Base-by-base conservation (phyloP, 2,329 filamentous ascomycete species). In the Trichothecium roseum region DNA sequence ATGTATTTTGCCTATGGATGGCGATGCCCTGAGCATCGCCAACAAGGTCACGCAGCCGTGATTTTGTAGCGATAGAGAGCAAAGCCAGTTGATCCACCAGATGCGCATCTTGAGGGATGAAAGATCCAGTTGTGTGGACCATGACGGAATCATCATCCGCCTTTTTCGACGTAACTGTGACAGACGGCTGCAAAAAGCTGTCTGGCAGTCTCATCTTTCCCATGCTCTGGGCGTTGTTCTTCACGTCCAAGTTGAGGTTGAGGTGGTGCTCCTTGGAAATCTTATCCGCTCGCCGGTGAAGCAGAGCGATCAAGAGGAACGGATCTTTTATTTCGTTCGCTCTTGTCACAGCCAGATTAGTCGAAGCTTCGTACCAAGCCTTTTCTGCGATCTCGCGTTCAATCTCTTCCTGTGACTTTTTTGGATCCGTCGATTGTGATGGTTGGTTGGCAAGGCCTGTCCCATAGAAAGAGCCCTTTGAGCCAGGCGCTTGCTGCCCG, bases 41-140 rank as follows among this genome's bases (percentile, higher is more conserved):
- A 4, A 95, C 52, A 20, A 95, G 60, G 10, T 78, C 74, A 36
- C 84, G 72, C 27, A 95, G 48, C 18, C 86, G 74, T 46, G 93
- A 82, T 52, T 89, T 85, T 8, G 85, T 79, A 14, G 84, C 84
- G 38, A 95, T 71, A 5, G 86, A 91, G 39, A 95, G 55, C 13
- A 95, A 66, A 18, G 84, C 82, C 30, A 95, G 62, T 45, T 95
- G 83, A 41, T 94, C 87, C 12, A 83, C 81, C 24, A 94, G 64
- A 36, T 74, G 78, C 2, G 84, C 76, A 30, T 87, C 82, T 26
- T 81, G 77, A 0, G 91, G 73, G 27, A 93, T 73, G 36, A 82
- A 85, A 15, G 76, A 75, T 3, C 78, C 79, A 12, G 67, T 69
- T 1, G 79, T 78, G 29, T 72, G 60, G 3, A 84, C 68, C 17